Evolutionary conservation across 345 rosid species (phyloP).

Genomic region (Heritiera littoralis): DNA sequence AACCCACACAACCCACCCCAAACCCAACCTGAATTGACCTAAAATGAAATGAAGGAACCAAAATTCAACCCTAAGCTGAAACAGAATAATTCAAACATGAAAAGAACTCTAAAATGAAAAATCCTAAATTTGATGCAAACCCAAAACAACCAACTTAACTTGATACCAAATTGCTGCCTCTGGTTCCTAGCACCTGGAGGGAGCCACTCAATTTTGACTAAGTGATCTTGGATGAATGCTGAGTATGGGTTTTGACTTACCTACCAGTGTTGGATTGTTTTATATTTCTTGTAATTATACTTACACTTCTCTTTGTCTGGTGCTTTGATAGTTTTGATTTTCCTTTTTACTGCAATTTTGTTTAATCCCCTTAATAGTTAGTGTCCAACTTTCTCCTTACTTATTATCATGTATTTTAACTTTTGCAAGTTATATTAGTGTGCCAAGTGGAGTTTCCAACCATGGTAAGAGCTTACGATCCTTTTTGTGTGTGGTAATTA

Average conservation of each 20-base stretch:
- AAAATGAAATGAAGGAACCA: background rate
- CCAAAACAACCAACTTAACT: background rate
- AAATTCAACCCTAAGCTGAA: background rate
- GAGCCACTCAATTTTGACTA: background rate
- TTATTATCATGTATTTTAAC: background rate
- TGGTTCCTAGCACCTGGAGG: background rate
- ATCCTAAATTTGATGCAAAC: background rate
- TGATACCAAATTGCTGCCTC: too few relatives aligned
- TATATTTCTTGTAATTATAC: background rate
- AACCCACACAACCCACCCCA: background rate
- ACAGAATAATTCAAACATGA: background rate
- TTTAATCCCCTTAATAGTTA: background rate
- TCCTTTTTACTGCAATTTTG: background rate
- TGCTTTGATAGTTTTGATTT: background rate
- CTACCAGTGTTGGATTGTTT: background rate
- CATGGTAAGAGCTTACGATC: background rate
- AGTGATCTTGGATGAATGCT: background rate
- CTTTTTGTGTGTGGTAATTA: background rate
- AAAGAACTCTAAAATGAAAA: background rate
- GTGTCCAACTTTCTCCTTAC: background rate
- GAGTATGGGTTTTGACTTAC: background rate
- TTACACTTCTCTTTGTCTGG: background rate
- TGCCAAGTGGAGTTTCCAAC: background rate
- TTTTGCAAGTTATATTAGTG: background rate
- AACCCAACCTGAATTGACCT: background rate